A percentile compares a stretch with the other conserved stretches of the same genome.
Conservation (phyloP, 1,284 basidiomycete species). For the Rhodotorula sp. region DNA sequence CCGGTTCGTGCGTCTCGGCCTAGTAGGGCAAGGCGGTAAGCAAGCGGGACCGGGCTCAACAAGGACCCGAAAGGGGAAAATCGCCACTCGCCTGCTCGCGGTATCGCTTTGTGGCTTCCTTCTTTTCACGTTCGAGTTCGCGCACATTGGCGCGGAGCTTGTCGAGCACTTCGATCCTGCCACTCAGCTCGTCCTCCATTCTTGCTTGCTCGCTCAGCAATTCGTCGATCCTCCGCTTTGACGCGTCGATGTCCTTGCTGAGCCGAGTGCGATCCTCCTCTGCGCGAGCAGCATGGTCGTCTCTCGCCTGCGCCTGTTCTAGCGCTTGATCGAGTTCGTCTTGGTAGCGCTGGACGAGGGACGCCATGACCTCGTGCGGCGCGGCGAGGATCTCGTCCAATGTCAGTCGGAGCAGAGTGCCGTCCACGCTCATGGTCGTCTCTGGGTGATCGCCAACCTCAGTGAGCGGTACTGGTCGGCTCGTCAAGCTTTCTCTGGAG, state of each 20-base stretch:
- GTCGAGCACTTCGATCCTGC: slow-evolving; percentile 37
- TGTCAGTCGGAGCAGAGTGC: neutral
- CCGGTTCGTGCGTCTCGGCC: slow-evolving; percentile 42
- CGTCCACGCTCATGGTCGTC: neutral
- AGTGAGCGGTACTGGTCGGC: neutral
- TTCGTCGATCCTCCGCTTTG: slow-evolving; percentile 16
- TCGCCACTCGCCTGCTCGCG: slow-evolving; percentile 36
- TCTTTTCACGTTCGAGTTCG: slow-evolving; percentile 39
- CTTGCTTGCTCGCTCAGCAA: slow-evolving; percentile 21
- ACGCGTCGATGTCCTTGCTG: neutral
- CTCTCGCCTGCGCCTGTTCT: neutral
- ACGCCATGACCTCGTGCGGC: slow-evolving; percentile 7
- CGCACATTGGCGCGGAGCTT: slow-evolving; percentile 30
- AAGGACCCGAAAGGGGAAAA: neutral
- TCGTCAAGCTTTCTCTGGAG: too few relatives aligned
- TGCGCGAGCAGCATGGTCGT: neutral
- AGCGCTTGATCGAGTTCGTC: slow-evolving; percentile 2
- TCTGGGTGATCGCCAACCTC: neutral
- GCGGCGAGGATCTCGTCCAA: slow-evolving; percentile 7
- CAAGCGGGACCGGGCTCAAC: too few relatives aligned
- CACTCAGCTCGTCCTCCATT: slow-evolving; percentile 41
- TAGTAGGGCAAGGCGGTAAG: slow-evolving; percentile 3
- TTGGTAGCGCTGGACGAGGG: slow-evolving; percentile 7
- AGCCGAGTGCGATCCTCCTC: neutral
- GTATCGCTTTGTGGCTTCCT: slow-evolving; percentile 39